Evolutionary conservation across 192 early-diverging fungal species (phyloP).

Genomic region (Thamnidium elegans): DNA sequence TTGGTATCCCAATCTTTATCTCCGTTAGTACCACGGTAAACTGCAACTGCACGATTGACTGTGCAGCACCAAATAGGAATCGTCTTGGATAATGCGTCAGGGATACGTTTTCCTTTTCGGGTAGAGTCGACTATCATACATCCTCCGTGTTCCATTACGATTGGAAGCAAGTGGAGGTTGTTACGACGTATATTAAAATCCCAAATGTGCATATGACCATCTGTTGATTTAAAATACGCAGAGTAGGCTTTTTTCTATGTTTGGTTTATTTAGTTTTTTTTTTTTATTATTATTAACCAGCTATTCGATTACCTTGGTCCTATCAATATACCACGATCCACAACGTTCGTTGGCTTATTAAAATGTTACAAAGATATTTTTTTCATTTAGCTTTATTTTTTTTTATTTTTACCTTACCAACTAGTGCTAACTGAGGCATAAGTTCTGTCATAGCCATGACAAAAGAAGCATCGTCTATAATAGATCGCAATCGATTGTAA

Average conservation of each 20-base stretch:
- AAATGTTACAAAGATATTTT: background rate
- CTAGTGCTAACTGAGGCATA: slow-evolving; percentile 59
- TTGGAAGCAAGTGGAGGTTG: slow-evolving; percentile 69
- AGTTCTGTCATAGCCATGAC: slow-evolving; percentile 53
- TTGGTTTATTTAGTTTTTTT: background rate
- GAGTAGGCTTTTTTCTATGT: slow-evolving; percentile 43
- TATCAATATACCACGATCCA: slow-evolving; percentile 83
- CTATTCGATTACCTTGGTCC: slow-evolving; percentile 53
- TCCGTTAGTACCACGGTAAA: slow-evolving; percentile 18
- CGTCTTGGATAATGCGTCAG: slow-evolving; percentile 82
- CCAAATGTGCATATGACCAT: slow-evolving; percentile 86
- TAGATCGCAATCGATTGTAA: slow-evolving; percentile 76
- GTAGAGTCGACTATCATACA: slow-evolving; percentile 89
- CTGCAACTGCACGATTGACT: slow-evolving; percentile 57
- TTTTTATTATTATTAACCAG: too few relatives aligned
- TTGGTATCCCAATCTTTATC: slow-evolving; percentile 50
- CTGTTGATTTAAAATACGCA: slow-evolving; percentile 93
- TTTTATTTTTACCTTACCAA: slow-evolving; percentile 37
- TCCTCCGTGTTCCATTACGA: slow-evolving; percentile 56
- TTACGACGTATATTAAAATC: slow-evolving; percentile 77
- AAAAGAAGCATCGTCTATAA: slow-evolving; percentile 73
- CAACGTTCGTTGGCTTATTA: slow-evolving; percentile 77
- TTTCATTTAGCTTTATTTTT: background rate
- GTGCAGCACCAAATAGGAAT: slow-evolving; percentile 88
- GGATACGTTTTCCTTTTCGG: slow-evolving; percentile 77